phyloP scores from a whole-genome alignment of 208 protist genomes.

The Crithidia acanthocephali region DNA sequence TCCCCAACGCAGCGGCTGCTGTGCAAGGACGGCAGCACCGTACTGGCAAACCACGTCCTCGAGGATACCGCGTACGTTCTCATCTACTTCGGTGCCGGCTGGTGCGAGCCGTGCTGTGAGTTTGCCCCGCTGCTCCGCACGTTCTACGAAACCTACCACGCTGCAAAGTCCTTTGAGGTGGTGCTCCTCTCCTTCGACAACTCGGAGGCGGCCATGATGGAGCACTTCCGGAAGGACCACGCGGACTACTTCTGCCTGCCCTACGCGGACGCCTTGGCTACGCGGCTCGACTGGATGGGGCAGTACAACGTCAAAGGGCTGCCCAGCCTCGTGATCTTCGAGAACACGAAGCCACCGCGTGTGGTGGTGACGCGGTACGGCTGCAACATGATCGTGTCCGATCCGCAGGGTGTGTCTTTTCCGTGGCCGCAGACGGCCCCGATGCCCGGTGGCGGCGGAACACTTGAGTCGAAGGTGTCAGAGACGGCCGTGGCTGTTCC shows the following conservation, averaged over 20 bases:
- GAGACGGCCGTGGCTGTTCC: background rate
- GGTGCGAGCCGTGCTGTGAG: slow-evolving; percentile 79
- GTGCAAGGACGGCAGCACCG: slow-evolving; percentile 44
- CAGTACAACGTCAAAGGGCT: slow-evolving; percentile 11
- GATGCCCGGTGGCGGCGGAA: too few relatives aligned
- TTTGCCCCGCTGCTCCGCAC: slow-evolving; percentile 71
- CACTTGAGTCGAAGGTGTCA: background rate
- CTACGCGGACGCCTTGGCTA: slow-evolving; percentile 20
- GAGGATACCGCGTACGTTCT: slow-evolving; percentile 26
- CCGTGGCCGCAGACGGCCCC: slow-evolving; percentile 5
- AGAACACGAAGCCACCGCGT: slow-evolving; percentile 37
- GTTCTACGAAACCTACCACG: slow-evolving; percentile 49
- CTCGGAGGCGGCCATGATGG: slow-evolving; percentile 28
- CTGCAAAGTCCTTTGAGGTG: slow-evolving; percentile 6
- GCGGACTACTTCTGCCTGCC: slow-evolving; percentile 39
- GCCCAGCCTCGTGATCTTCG: slow-evolving; percentile 30
- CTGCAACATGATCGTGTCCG: slow-evolving; percentile 9
- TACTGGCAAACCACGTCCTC: slow-evolving; percentile 14
- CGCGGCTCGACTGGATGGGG: slow-evolving; percentile 2
- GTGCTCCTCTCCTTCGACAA: slow-evolving; percentile 14
- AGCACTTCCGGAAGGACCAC: slow-evolving; percentile 31
- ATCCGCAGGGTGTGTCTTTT: background rate
- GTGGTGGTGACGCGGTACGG: slow-evolving; percentile 32
- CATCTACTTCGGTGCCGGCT: slow-evolving; percentile 82
- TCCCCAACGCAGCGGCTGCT: slow-evolving; percentile 28